phyloP scores from a whole-genome alignment of 805 yeast species.

The Hanseniaspora lindneri region DNA sequence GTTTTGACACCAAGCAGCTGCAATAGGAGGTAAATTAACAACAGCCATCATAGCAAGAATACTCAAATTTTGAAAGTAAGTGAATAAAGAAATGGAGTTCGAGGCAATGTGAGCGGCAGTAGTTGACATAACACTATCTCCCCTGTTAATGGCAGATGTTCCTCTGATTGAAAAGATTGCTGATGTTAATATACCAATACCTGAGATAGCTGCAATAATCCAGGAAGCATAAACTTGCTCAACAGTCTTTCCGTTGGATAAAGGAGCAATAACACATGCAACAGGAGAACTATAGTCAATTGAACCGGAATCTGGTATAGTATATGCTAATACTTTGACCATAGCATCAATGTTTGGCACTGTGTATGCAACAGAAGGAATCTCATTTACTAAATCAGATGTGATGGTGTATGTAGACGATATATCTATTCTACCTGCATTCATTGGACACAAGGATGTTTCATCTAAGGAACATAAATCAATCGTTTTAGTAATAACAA shows the following conservation, averaged over 20 bases:
- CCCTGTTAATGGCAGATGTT: constrained; percentile 37
- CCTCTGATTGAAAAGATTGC: constrained; percentile 81
- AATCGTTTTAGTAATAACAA: constrained; percentile 42
- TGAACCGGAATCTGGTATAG: constrained; percentile 33
- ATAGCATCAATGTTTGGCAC: constrained; percentile 92
- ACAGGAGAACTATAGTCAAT: constrained; percentile 34
- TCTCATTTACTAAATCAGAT: constrained; percentile 33
- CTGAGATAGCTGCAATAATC: constrained; percentile 90
- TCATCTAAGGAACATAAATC: constrained; percentile 54
- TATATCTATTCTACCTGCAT: constrained; percentile 77
- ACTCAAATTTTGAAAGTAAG: constrained; percentile 88
- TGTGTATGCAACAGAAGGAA: constrained; percentile 79
- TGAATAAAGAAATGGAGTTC: constrained; percentile 80
- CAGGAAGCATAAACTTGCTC: constrained; percentile 85
- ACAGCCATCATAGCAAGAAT: constrained; percentile 94
- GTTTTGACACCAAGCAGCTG: constrained; percentile 95
- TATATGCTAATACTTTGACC: constrained; percentile 59
- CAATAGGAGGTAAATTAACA: constrained; percentile 83
- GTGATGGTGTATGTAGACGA: constrained; percentile 38
- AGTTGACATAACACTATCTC: constrained; percentile 25
- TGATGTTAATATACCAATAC: constrained; percentile 75
- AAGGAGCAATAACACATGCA: constrained; percentile 85
- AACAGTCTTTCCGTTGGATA: constrained; percentile 84
- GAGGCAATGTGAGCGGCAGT: constrained; percentile 98
- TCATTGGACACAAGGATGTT: constrained; percentile 62